phyloP scores from a whole-genome alignment of 495 filamentous ascomycete species.

The Penicillium paxilli region DNA sequence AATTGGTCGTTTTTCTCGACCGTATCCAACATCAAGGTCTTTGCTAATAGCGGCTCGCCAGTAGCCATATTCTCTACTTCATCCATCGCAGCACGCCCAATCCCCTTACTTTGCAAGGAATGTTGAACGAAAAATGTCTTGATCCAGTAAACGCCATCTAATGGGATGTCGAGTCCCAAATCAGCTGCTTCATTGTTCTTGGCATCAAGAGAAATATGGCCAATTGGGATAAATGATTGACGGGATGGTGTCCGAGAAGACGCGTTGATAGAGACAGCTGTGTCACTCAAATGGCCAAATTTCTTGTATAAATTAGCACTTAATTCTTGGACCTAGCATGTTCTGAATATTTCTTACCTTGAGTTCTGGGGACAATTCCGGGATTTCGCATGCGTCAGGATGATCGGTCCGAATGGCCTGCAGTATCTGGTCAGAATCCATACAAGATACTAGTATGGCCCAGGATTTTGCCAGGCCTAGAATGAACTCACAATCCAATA shows the following conservation, averaged over 20 bases:
- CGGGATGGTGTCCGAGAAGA: slow-evolving; percentile 15
- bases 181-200: slow-evolving; percentile 16
- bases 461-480: not conserved
- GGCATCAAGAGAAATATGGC: slow-evolving; percentile 32
- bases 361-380: too few species aligned
- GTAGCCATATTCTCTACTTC: slow-evolving; percentile 26
- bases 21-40: slow-evolving; percentile 23
- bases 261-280: slow-evolving; percentile 21
- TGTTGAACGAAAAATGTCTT: slow-evolving; percentile 27
- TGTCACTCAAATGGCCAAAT: slow-evolving; percentile 16
- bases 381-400: not conserved
- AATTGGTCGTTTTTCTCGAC: slow-evolving; percentile 18
- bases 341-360: not conserved
- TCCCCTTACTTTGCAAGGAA: slow-evolving; percentile 20
- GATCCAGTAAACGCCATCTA: slow-evolving; percentile 25
- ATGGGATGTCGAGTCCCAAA: slow-evolving; percentile 17
- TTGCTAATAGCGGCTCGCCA: slow-evolving; percentile 22
- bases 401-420: slow-evolving; percentile 9
- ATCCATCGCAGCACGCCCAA: slow-evolving; percentile 31
- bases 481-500: slow-evolving; percentile 31
- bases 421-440: slow-evolving; percentile 13
- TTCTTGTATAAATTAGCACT: slow-evolving; percentile 4
- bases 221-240: slow-evolving; percentile 20
- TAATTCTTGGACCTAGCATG: not conserved
- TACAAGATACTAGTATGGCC: too few species aligned